phyloP scores from a whole-genome alignment of 352 stramenopile genomes.

The Elongisporangium prolatum region DNA sequence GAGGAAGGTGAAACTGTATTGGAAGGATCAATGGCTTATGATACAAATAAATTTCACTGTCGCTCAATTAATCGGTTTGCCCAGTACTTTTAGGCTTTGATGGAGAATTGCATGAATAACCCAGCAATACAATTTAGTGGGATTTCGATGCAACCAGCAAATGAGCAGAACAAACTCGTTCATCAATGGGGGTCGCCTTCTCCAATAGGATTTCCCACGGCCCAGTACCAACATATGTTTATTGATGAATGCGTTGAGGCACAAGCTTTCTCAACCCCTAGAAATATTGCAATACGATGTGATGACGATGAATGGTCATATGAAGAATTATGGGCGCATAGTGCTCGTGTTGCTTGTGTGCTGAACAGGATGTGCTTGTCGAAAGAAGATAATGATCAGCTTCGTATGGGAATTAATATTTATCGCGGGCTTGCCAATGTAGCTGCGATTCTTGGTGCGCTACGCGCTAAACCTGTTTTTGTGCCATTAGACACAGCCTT shows the following conservation, averaged over 20 bases:
- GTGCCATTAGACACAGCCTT: constrained; percentile 45
- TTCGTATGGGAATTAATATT: constrained; percentile 37
- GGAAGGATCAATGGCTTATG: constrained; percentile 47
- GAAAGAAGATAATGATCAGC: neutral
- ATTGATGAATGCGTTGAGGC: constrained; percentile 29
- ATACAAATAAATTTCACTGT: constrained; percentile 23
- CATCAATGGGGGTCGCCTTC: constrained; percentile 19
- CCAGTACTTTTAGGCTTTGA: constrained; percentile 31
- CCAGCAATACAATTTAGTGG: constrained; percentile 12
- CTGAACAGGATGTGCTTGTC: constrained; percentile 12
- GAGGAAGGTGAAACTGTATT: constrained; percentile 10
- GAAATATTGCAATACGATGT: constrained; percentile 28
- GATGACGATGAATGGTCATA: constrained; percentile 37
- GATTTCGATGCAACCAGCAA: constrained; percentile 28
- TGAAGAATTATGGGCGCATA: constrained; percentile 26
- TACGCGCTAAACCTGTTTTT: constrained; percentile 35
- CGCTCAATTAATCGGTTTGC: constrained; percentile 32
- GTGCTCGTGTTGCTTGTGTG: constrained; percentile 14
- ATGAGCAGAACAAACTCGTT: constrained; percentile 21
- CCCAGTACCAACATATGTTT: constrained; percentile 7
- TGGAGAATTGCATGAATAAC: constrained; percentile 20
- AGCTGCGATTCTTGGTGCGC: constrained; percentile 30
- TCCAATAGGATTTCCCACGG: neutral
- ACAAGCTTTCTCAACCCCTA: constrained; percentile 26
- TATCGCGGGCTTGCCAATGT: constrained; percentile 38